Evolutionary conservation across 2,329 filamentous ascomycete species (phyloP), one percentile per base, ranked within the genome.

Genomic region (Alternaria triticimaculans): DNA sequence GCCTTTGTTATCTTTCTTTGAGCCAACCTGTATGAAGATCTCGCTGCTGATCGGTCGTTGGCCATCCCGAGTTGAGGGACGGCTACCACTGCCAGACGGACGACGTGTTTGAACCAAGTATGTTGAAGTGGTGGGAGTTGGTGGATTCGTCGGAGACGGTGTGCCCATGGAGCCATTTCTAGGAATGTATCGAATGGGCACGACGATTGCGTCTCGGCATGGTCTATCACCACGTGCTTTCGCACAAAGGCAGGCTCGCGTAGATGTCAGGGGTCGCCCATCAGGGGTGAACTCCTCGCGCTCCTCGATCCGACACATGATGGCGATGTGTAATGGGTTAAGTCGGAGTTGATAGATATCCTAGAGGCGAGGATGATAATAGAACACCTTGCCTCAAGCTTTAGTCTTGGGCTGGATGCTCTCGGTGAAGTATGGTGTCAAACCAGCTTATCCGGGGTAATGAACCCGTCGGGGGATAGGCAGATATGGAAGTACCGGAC

Each of bases 301-400:
- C 58, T 77, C 72, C 37, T 78, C 73, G 30, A 79, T 63, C 43
- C 72, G 68, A 58, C 77, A 80, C 77, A 80, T 80, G 23, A 62
- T 67, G 63, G 55, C 48, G 48, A 58, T 41, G 46, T 57, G 23
- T 1, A 20, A 30, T 23, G 20, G 33, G 43, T 18, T 23, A n/a
- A n/a, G 59, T 30, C 20, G 54, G 45, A 25, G 23, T 30, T n/a
- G n/a, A 6, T 41, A 18, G 33, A 18, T 14, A 8, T 20, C 30
- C 9, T 20, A 33, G 30, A 26, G 26, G 58, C 50, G 41, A 20
- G 20, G 37, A 56, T 14, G 56, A 23, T n/a, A 11, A 5, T 21
- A 44, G 26, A 49, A 45, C 30, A 43, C 60, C 33, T 60, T 30
- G 50, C 66, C 69, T 67, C 66, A 64, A 69, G 68, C 37, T 18